Conservation (phyloP, 768 basidiomycete species). For the Cyclocybe aegerita region DNA sequence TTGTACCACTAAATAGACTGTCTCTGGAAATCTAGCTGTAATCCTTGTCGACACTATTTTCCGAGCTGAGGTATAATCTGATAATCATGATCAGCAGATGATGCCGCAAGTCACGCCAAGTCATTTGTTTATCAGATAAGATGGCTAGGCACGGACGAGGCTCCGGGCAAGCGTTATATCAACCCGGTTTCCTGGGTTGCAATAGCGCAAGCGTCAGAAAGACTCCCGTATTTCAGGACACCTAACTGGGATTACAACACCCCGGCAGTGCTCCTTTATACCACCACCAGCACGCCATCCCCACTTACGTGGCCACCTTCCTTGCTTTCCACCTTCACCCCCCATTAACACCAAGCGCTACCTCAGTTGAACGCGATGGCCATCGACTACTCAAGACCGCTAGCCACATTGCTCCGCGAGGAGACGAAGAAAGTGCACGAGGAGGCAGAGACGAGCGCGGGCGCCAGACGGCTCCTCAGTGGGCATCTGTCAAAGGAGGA, state of each 20-base stretch:
- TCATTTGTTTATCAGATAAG: constrained; percentile 21
- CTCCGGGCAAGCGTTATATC: too few species aligned
- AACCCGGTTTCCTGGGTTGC: too few species aligned
- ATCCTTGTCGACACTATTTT: not conserved
- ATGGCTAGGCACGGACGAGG: not conserved
- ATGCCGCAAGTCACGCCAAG: not conserved
- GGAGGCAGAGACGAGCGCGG: constrained; percentile 53
- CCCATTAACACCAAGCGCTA: constrained; percentile 10
- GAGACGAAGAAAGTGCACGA: constrained; percentile 56
- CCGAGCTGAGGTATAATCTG: too few species aligned
- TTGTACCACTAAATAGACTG: too few species aligned
- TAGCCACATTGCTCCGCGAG: constrained; percentile 47
- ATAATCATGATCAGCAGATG: not conserved
- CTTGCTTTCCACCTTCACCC: constrained; percentile 9
- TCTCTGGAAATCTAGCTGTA: not conserved
- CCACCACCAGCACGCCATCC: constrained; percentile 14
- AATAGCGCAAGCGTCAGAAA: too few species aligned
- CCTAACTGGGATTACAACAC: not conserved
- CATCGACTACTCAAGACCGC: constrained; percentile 39
- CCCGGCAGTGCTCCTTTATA: constrained; percentile 10
- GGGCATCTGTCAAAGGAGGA: constrained; percentile 62
- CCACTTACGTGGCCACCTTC: constrained; percentile 1
- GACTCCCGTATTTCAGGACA: too few species aligned
- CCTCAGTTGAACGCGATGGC: constrained; percentile 29
- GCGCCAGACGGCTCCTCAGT: constrained; percentile 54